These are phyloP conservation scores for Saccharomycopsis olivae DNA, from an alignment of 805 yeast species.

Conservation along the genomic window DNA sequence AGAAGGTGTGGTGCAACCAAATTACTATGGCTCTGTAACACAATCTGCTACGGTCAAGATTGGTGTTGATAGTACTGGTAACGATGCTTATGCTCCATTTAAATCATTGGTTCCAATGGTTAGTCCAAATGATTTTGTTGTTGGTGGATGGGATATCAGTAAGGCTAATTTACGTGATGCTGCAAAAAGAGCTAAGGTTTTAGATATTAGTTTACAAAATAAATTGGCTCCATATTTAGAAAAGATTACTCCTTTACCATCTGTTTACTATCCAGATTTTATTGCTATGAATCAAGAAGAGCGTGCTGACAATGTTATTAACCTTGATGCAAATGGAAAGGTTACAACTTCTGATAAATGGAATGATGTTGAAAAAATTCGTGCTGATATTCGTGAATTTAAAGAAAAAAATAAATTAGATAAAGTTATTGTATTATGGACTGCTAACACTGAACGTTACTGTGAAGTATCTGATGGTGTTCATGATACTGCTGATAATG, in stretches of 20 bases:
- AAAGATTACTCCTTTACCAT: constrained; percentile 60
- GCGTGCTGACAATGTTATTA: constrained; percentile 81
- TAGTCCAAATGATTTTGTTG: constrained; percentile 79
- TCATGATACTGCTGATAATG: constrained; percentile 79
- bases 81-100: constrained; percentile 88
- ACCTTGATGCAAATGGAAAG: constrained; percentile 40
- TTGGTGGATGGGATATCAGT: constrained; percentile 94
- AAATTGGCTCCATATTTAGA: constrained; percentile 58
- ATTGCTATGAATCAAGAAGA: constrained; percentile 91
- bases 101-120: constrained; percentile 81
- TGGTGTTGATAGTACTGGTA: constrained; percentile 74
- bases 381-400: constrained; percentile 74
- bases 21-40: constrained; percentile 90
- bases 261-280: constrained; percentile 91
- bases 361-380: constrained; percentile 79
- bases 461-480: constrained; percentile 69
- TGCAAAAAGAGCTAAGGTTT: constrained; percentile 75
- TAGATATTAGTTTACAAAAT: constrained; percentile 75
- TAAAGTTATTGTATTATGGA: constrained; percentile 87
- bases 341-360: constrained; percentile 58
- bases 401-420: constrained; percentile 64
- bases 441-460: constrained; percentile 94
- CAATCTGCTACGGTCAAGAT: constrained; percentile 84
- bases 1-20: constrained; percentile 62
- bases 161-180: constrained; percentile 62